A percentile compares a stretch with the other conserved stretches of the same genome.
Conservation (phyloP, 2,329 filamentous ascomycete genomes). For the Ceratocystiopsis sp. region DNA sequence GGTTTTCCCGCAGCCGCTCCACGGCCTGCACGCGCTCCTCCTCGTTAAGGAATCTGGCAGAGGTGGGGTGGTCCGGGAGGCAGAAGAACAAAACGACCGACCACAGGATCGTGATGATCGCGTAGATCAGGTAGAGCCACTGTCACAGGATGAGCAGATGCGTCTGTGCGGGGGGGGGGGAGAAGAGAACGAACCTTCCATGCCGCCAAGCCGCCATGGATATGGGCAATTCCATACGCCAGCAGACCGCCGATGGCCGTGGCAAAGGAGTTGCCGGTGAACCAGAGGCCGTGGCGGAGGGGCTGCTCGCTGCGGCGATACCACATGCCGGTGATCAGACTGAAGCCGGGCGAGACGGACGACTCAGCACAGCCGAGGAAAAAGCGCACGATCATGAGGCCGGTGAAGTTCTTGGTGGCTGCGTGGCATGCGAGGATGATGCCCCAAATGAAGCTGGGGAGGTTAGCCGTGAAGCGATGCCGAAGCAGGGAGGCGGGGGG, state of each 20-base stretch:
- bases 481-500: too few relatives aligned
- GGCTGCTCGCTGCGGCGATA: conserved; percentile 41
- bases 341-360: conserved; percentile 11
- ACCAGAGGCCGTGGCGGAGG: background rate
- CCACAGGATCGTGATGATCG: conserved; percentile 31
- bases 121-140: conserved; percentile 31
- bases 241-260: too few relatives aligned
- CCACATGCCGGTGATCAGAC: conserved; percentile 46
- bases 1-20: conserved; percentile 41
- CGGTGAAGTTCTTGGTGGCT: conserved; percentile 34
- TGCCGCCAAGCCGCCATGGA: too few relatives aligned
- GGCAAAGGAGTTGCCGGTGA: conserved; percentile 17
- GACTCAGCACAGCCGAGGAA: conserved; percentile 50
- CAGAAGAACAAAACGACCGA: conserved; percentile 7
- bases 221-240: too few relatives aligned
- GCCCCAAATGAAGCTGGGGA: conserved; percentile 21
- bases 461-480: background rate
- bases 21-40: conserved; percentile 38
- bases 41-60: conserved; percentile 30
- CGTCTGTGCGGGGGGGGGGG: too few relatives aligned
- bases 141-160: too few relatives aligned
- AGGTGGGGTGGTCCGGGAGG: conserved; percentile 26
- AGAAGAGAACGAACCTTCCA: conserved; percentile 23
- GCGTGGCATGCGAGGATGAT: conserved; percentile 28
- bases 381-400: conserved; percentile 37